Evolutionary conservation across 441 rosid genomes (phyloP).

Genomic region (Omphalea diandra): DNA sequence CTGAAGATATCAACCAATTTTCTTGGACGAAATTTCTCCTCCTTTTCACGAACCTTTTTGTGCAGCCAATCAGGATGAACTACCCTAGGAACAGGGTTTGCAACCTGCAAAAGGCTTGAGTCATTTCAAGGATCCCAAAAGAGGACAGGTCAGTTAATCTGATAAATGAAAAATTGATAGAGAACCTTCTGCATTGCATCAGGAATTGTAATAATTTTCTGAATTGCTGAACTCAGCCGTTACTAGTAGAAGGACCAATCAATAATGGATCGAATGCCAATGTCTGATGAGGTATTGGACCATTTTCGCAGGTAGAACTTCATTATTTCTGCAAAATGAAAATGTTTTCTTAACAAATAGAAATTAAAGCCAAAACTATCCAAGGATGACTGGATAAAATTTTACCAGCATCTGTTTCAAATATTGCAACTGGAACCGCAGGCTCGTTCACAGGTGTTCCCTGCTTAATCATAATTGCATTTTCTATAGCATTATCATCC

Average conservation of each 20-base stretch:
- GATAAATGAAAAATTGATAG: slow-evolving; percentile 23
- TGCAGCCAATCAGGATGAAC: slow-evolving; percentile 99
- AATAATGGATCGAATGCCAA: slow-evolving; percentile 76
- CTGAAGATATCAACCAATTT: slow-evolving; percentile 76
- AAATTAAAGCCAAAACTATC: slow-evolving; percentile 23
- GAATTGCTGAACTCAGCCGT: slow-evolving; percentile 91
- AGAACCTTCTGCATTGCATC: slow-evolving; percentile 99
- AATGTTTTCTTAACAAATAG: slow-evolving; percentile 27
- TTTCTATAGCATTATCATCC: slow-evolving; percentile 13
- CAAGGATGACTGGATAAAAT: slow-evolving; percentile 25
- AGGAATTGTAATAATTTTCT: slow-evolving; percentile 94
- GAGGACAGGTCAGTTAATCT: slow-evolving; percentile 23
- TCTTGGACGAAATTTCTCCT: slow-evolving; percentile 86
- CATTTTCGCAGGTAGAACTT: slow-evolving; percentile 81
- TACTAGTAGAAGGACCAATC: slow-evolving; percentile 98
- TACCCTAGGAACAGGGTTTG: slow-evolving; percentile 98
- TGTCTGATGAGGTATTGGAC: slow-evolving; percentile 84
- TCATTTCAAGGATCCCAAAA: slow-evolving; percentile 27
- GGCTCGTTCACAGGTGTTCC: slow-evolving; percentile 99
- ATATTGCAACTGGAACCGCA: slow-evolving; percentile 99
- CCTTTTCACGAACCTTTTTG: slow-evolving; percentile 94
- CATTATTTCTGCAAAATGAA: slow-evolving; percentile 59
- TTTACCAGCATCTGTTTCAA: slow-evolving; percentile 82
- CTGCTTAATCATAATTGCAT: slow-evolving; percentile 49
- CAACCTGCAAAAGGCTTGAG: slow-evolving; percentile 52